Conservation (phyloP, 164 flowering plant species). For the Pachysandra terminalis region DNA sequence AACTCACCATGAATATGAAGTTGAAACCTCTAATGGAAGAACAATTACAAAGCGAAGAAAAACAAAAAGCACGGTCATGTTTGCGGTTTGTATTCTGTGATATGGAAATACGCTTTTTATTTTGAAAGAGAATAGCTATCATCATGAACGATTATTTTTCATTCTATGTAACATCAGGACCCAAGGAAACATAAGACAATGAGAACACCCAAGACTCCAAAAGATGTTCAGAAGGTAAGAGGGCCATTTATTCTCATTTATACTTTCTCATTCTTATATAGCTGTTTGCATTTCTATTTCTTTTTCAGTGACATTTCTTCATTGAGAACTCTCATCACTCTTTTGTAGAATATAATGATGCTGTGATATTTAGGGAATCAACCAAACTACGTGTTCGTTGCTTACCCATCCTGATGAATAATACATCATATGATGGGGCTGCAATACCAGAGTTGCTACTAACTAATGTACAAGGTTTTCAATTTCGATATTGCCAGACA, state of each 20-base stretch:
- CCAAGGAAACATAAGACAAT: conserved; percentile 51
- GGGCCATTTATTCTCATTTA: too few species aligned
- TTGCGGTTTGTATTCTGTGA: conserved; percentile 55
- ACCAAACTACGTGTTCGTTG: not conserved
- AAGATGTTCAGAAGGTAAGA: conserved; percentile 43
- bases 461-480: too few species aligned
- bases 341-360: too few species aligned
- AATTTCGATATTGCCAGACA: too few species aligned
- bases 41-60: conserved; percentile 78
- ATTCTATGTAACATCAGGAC: conserved; percentile 38
- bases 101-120: not conserved
- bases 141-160: conserved; percentile 3
- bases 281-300: too few species aligned
- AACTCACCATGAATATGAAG: conserved; percentile 87
- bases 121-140: not conserved
- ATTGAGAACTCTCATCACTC: not conserved
- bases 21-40: conserved; percentile 79
- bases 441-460: too few species aligned
- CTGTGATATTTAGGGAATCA: not conserved
- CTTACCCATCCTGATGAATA: not conserved
- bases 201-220: conserved; percentile 43
- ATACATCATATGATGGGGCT: too few species aligned
- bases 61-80: conserved; percentile 88
- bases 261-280: too few species aligned
- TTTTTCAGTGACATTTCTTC: too few species aligned